phyloP scores from a whole-genome alignment of 2,329 filamentous ascomycete species.

The Thermothelomyces thermophilus region DNA sequence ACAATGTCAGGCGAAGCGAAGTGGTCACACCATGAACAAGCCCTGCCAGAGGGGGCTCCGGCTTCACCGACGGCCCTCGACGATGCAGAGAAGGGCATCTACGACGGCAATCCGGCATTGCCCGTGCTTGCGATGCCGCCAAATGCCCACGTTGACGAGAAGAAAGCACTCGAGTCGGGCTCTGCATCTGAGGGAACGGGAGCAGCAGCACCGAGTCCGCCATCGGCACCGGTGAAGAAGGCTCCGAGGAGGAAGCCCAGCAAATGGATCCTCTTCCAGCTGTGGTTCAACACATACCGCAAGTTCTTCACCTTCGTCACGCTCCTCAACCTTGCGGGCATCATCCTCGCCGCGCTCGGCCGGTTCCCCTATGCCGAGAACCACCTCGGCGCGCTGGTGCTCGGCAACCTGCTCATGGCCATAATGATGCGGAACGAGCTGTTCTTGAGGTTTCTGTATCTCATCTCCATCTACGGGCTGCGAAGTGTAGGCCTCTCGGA shows the following conservation, averaged over 20 bases:
- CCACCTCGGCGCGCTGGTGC: constrained; percentile 34
- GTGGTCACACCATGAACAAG: constrained; percentile 18
- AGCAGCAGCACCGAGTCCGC: constrained; percentile 30
- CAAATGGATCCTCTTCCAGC: constrained; percentile 31
- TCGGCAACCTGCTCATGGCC: constrained; percentile 35
- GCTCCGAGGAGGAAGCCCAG: constrained; percentile 24
- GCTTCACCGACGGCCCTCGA: constrained; percentile 21
- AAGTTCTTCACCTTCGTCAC: constrained; percentile 36
- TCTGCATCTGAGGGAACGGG: constrained; percentile 17
- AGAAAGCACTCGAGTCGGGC: constrained; percentile 13
- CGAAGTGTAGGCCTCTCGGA: constrained; percentile 28
- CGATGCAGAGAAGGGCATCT: constrained; percentile 33
- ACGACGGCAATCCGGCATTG: constrained; percentile 25
- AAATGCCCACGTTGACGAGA: constrained; percentile 21
- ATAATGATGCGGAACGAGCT: constrained; percentile 36
- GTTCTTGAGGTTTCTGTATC: constrained; percentile 33
- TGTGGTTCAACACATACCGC: constrained; percentile 38
- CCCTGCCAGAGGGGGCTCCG: constrained; percentile 8
- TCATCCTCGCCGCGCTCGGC: constrained; percentile 30
- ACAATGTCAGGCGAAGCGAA: background rate
- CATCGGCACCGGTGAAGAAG: constrained; percentile 14
- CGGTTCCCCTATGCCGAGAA: constrained; percentile 33
- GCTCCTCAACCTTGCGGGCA: constrained; percentile 32
- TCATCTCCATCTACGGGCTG: constrained; percentile 34
- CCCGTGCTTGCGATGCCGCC: constrained; percentile 24